A percentile compares a stretch with the other conserved stretches of the same genome.
phyloP scores from a whole-genome alignment of 2,329 filamentous ascomycete species.

The Penicillium griseofulvum region DNA sequence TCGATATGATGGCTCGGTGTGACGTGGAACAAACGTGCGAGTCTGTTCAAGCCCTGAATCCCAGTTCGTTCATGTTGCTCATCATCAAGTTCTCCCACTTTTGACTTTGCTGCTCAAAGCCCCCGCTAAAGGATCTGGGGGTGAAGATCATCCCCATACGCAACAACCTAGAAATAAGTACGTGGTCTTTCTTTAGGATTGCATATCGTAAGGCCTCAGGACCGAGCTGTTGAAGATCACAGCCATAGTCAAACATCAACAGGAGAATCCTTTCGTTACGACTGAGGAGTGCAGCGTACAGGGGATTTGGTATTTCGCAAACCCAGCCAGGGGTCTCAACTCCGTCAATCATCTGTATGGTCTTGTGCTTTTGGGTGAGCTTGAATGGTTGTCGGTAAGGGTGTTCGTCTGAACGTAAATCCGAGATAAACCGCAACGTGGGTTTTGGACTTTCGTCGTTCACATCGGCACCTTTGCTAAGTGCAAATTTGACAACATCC shows the following conservation, averaged over 20 bases:
- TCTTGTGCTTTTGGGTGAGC: not conserved
- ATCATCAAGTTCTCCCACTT: too few species aligned
- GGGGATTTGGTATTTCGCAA: not conserved
- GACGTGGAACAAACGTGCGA: not conserved
- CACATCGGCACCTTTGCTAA: not conserved
- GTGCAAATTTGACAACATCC: not conserved
- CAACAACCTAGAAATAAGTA: not conserved
- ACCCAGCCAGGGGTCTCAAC: not conserved
- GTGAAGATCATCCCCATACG: not conserved
- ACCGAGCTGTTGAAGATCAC: not conserved
- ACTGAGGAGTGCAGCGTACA: not conserved
- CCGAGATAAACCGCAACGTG: not conserved
- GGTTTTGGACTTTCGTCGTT: not conserved
- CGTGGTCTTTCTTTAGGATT: not conserved
- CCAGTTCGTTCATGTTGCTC: not conserved
- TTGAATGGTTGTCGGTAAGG: not conserved
- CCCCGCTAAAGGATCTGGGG: too few species aligned
- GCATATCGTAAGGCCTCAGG: not conserved
- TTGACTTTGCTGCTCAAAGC: too few species aligned
- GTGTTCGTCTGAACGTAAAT: not conserved
- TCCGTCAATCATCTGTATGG: not conserved
- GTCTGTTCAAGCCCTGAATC: not conserved
- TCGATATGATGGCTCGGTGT: not conserved
- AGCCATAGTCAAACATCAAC: not conserved
- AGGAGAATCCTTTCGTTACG: not conserved